Base-by-base conservation (phyloP, 768 basidiomycete genomes). In the Tricholoma furcatifolium region DNA sequence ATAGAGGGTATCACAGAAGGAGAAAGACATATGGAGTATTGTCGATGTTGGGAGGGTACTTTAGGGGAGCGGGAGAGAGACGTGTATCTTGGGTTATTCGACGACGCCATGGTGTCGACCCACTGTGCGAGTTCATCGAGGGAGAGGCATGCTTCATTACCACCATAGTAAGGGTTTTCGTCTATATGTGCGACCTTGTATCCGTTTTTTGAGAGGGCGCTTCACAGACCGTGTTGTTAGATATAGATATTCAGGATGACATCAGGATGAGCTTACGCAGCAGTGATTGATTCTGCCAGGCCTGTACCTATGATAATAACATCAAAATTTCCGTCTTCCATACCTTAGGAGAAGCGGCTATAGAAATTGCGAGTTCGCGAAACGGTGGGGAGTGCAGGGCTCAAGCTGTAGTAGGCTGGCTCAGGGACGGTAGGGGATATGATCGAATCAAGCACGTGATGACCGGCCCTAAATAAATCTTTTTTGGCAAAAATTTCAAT, bases 161-260 rank as follows among this genome's bases (percentile, higher is more conserved):
- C 86, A 41, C 95, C 96, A 61, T 98, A 98, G 67, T 93, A 91
- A 0, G 81, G 65, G 58, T 94, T 90, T 15, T 76, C 69, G 66
- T 98, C 96, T 56, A 98, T 70, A 59, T 98, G 96, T 0, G 90
- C 91, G 23, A 98, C 85, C 55, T 81, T 88, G 69, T 88, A 85
- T 40, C 93, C 93, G 44, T 90, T 83, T 69, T 93, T 94, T 1
- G 95, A 84, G 40, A 98, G 81, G 0, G 95, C 87, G 38, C 95
- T 98, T 69, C 20, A 32, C 20, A 17, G 14, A 27, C 11, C 2
- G 15, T n/a, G 14, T 18, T 3, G 23, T 40, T 18, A 50, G 40
- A 43, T n/a, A 24, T 43, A 12, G 4, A 43, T 14, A 12, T 17
- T 24, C 7, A 45, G 6, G 35, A 47, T 46, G 43, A 47, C 45